These are phyloP conservation scores for Starmerella stigmatis DNA, from an alignment of 805 yeast genomes.

Conservation along the genomic window DNA sequence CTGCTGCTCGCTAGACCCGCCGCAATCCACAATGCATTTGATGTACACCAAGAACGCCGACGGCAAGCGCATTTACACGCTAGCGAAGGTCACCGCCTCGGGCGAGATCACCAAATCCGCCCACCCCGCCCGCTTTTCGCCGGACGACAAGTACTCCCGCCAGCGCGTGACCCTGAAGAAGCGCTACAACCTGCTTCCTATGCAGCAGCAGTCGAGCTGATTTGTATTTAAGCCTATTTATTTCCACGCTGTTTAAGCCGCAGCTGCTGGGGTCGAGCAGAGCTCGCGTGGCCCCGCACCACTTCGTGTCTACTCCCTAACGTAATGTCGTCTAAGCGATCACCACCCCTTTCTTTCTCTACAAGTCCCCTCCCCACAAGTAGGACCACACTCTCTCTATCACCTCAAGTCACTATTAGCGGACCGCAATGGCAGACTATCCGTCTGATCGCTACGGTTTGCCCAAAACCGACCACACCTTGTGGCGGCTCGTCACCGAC, in stretches of 20 bases:
- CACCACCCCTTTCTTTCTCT: not conserved
- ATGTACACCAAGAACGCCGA: slow-evolving; percentile 94
- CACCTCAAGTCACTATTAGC: not conserved
- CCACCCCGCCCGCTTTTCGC: slow-evolving; percentile 98
- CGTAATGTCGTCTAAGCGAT: not conserved
- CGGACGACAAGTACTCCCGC: slow-evolving; percentile 98
- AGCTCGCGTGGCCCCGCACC: too few species aligned
- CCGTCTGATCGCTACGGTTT: slow-evolving; percentile 61
- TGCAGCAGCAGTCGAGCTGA: slow-evolving; percentile 42
- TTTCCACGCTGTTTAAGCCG: too few species aligned
- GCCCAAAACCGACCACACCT: slow-evolving; percentile 52
- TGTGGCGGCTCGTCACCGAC: slow-evolving; percentile 68
- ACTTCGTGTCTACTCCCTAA: not conserved
- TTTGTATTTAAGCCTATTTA: not conserved
- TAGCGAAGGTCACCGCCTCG: slow-evolving; percentile 63
- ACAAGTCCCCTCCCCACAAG: too few species aligned
- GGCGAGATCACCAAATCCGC: slow-evolving; percentile 98
- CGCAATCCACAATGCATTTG: slow-evolving; percentile 65
- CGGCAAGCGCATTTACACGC: slow-evolving; percentile 92
- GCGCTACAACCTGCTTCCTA: slow-evolving; percentile 80
- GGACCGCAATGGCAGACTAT: slow-evolving; percentile 4
- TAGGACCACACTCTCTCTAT: not conserved
- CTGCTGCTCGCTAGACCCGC: not conserved
- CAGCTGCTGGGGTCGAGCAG: too few species aligned
- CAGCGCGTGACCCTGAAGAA: slow-evolving; percentile 97